Percentiles rank a stretch among this genome's conserved stretches.
phyloP scores from a whole-genome alignment of 139 green algal genomes.

The Micromonas commoda region DNA sequence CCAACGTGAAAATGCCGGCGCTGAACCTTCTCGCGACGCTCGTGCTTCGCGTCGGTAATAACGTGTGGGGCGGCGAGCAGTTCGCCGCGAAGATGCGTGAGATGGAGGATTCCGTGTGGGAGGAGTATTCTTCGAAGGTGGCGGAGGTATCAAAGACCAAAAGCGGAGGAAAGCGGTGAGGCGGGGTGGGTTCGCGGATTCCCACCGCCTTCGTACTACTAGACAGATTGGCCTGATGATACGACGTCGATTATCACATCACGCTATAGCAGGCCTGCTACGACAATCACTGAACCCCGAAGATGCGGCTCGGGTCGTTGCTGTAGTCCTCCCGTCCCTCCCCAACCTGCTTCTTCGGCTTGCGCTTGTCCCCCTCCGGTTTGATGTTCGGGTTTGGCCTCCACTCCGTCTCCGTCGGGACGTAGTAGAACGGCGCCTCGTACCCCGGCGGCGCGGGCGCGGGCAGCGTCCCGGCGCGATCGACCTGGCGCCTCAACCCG shows the following conservation, averaged over 20 bases:
- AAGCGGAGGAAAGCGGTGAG: no score
- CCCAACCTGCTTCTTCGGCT: background rate
- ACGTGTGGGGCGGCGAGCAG: background rate
- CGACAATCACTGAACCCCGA: background rate
- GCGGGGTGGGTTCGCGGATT: no score
- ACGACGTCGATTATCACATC: background rate
- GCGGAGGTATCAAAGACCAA: no score
- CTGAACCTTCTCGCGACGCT: no score
- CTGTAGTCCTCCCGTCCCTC: background rate
- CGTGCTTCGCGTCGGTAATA: background rate
- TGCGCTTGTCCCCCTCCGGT: background rate
- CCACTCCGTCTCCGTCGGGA: background rate
- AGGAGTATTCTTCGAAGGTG: no score
- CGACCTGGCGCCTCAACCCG: constrained; percentile 8
- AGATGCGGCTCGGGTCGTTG: background rate
- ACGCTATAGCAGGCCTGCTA: background rate
- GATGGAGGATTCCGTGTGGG: no score
- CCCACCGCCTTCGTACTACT: background rate
- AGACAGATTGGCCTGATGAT: background rate
- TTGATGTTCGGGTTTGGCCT: background rate
- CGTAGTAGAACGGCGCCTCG: background rate
- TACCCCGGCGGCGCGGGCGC: background rate
- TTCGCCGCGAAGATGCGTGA: background rate
- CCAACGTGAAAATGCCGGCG: no score
- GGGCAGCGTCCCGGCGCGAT: constrained; percentile 9